Base-by-base conservation (phyloP, 1,284 basidiomycete species). In the Leccinum proximum region DNA sequence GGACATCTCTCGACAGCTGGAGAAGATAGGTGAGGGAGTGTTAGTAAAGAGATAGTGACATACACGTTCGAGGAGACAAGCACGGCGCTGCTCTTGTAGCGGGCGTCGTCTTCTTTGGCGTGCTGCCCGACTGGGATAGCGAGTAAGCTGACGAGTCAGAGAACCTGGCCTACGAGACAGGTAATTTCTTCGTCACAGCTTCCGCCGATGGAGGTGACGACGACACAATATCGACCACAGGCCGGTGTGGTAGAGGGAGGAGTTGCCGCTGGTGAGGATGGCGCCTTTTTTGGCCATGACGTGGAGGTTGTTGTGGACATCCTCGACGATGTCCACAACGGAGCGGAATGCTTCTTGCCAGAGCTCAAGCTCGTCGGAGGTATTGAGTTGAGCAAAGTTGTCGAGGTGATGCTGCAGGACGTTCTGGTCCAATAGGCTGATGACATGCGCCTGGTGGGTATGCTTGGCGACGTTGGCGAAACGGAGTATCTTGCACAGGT, bases 251-350 rank as follows among this genome's bases (percentile, higher is more conserved):
- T 97, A 99, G 50, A 99, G 83, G 14, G 33, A 35, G 33, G 93
- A 89, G 76, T 96, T 97, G 5, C 93, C 93, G 69, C 94, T 96
- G 79, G 94, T 13, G 97, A 97, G 0, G 79, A 99, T 99, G 95
- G 30, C 30, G 30, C 30, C 30, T 30, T 30, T 30, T 30, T 30
- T 7, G 30, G 30, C 30, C 30, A 30, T 30, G 30, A 30, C 30
- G 30, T 30, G 30, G 30, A 30, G 30, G 30, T 30, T 30, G 30
- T 30, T 30, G 30, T 30, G 30, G 30, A 30, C 30, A 30, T 30
- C 30, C 30, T 30, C 30, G 30, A 30, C 30, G 30, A 30, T 30
- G 30, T 30, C 30, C 30, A 30, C 30, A 30, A 30, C 30, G 30
- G 30, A 30, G 30, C 30, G 30, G 30, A 30, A 30, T 30, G 30